Base-by-base conservation (phyloP, 495 filamentous ascomycete genomes). In the Niebla homalea region DNA sequence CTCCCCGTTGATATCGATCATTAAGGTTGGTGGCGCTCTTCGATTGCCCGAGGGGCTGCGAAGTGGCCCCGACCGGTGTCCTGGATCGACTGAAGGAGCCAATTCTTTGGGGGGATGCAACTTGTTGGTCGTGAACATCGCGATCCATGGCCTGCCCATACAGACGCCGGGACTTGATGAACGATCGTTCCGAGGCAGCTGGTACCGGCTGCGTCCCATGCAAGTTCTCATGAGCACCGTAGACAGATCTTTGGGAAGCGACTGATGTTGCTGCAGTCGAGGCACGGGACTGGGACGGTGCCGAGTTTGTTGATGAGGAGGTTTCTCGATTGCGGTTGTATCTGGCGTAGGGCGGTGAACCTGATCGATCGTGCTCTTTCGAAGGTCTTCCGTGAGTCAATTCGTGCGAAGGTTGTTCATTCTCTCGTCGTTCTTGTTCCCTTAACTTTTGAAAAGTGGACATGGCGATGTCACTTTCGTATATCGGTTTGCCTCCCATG, bases 241-340 rank as follows among this genome's bases (percentile, higher is more conserved):
- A 42, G 25, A n/a, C 60, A 48, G 79, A 69, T 12, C 70, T 71
- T 48, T 87, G 80, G 14, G 89, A 95, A n/a, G 83, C 79, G 48
- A 94, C 71, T 0, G 92, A 98, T 4, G 90, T 97, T 5, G 89
- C 92, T 36, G 87, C 89, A 16, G 92, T 95, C 1, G 92, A 96
- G 14, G 76, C 79, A 12, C 86, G 80, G 21, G 77, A 77, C 46
- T 80, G 72, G 5, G 76, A 78, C 19, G 79, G 78, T 2, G 73
- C 79, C 1, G 89, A 95, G 19, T 81, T 84, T 0, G 85, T 90
- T 0, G 92, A 95, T 5, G 90, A 96, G 11, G 77, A 77, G 0
- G 92, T 97, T 51, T 87, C 87, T 7, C 90, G 72, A 51, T 90
- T 84, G 46, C 74, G 77, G 51, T 84, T 84, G 52, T 80, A 88